Evolutionary conservation across 2,329 filamentous ascomycete species (phyloP), one percentile per base, ranked within the genome.

Genomic region (Clarireedia monteithiana): DNA sequence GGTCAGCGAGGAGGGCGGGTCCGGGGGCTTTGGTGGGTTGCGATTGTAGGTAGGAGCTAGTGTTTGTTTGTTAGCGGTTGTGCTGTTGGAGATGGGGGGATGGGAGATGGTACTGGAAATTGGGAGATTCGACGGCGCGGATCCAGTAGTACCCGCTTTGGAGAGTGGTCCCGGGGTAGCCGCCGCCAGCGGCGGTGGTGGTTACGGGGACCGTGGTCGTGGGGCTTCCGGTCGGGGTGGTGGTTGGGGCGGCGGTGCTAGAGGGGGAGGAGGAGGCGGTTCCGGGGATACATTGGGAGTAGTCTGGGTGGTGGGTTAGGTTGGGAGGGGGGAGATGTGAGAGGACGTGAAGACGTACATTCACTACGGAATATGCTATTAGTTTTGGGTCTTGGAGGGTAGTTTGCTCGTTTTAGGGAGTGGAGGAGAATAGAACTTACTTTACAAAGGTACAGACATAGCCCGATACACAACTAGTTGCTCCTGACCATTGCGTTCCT

Each of bases 41-140:
- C 7, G 76, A 76, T 68, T 80, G 77, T 3, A 80, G 71, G 64
- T 80, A 80, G 59, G 36, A 50, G 30, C 47, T 27, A 5, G 20
- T 20, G 6, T 20, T 17, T 2, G 27, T 20, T 20, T 20, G 30
- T 53, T 34, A 53, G 27, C 9, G 4, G 9, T 38, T 6, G 2
- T 20, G 2, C 6, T 15, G 5, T 9, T n/a, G n/a, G n/a, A 17
- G 42, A 45, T 5, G 42, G n/a, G 42, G 20, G 14, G 15, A 27
- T 20, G 12, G 6, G 6, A 50, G 6, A 9, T 42, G 24, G 40
- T 74, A 76, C 70, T 79, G 77, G 67, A 75, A 83, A 68, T 83
- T 83, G 39, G 81, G 81, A 0, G 74, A 67, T 27, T 73, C 76
- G 2, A 83, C 80, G 0, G 77, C 79, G 6, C 81, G 77, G 62